Conservation (phyloP, 169 alveolate species). For the Babesia microti region DNA sequence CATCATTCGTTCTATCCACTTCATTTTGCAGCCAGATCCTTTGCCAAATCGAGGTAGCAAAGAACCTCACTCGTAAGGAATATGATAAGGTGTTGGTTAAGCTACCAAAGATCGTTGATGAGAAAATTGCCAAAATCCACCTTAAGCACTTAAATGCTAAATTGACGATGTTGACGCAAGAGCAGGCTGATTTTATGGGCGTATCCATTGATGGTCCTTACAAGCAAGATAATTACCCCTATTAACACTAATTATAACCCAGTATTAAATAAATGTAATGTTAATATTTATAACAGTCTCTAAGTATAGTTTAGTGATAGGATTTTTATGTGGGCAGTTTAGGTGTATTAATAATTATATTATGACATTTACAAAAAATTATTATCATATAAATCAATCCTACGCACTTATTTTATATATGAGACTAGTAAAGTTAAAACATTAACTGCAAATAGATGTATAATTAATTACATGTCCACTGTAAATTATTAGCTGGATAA, state of each 20-base stretch:
- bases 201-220: constrained; percentile 87
- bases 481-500: too few species aligned
- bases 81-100: constrained; percentile 73
- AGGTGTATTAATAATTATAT: too few species aligned
- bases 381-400: too few species aligned
- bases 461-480: too few species aligned
- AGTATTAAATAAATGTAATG: too few species aligned
- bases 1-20: constrained; percentile 95
- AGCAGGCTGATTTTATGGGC: constrained; percentile 87
- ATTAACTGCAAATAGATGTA: too few species aligned
- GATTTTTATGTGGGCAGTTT: too few species aligned
- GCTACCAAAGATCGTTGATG: constrained; percentile 91
- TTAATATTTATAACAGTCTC: too few species aligned
- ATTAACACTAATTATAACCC: constrained; percentile 60
- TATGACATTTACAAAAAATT: too few species aligned
- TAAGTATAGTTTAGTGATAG: too few species aligned
- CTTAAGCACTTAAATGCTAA: constrained; percentile 85
- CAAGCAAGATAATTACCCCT: constrained; percentile 85
- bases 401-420: too few species aligned
- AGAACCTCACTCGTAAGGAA: constrained; percentile 41
- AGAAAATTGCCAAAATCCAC: constrained; percentile 92
- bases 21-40: constrained; percentile 90
- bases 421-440: too few species aligned
- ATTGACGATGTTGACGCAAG: constrained; percentile 79
- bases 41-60: constrained; percentile 64